A percentile compares a stretch with the other conserved stretches of the same genome.
Evolutionary conservation across 345 rosid genomes (phyloP).

Genomic region (Citrus glauca): DNA sequence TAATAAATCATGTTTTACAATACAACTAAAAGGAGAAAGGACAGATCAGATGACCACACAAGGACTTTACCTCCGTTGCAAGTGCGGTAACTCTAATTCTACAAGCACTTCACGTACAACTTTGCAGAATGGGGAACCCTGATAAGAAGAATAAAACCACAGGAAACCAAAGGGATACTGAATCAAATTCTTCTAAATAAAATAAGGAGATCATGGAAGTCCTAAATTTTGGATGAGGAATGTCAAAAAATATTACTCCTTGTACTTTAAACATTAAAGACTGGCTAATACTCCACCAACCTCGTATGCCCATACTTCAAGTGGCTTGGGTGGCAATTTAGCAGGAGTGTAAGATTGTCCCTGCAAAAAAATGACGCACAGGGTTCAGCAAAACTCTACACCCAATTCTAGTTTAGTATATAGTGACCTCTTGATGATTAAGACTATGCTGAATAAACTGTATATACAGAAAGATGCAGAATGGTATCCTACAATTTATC

Average conservation of each 20-base stretch:
- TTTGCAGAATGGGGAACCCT: slow-evolving; percentile 94
- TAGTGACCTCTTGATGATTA: neutral
- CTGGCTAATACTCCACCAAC: slow-evolving; percentile 24
- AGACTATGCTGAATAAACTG: neutral
- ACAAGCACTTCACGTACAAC: slow-evolving; percentile 80
- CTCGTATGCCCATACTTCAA: slow-evolving; percentile 90
- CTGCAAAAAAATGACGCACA: slow-evolving; percentile 36
- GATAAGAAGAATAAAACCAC: slow-evolving; percentile 12
- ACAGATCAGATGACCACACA: neutral
- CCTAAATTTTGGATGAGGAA: slow-evolving; percentile 2
- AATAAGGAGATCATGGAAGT: neutral
- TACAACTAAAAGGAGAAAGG: neutral
- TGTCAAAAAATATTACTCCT: neutral
- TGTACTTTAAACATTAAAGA: neutral
- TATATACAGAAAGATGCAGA: neutral
- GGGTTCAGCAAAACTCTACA: neutral
- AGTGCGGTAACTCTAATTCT: slow-evolving; percentile 80
- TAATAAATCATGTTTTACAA: neutral
- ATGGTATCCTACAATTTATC: neutral
- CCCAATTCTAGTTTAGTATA: neutral
- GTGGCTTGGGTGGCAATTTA: slow-evolving; percentile 80
- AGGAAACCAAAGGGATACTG: neutral
- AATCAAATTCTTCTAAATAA: neutral
- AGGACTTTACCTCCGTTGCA: slow-evolving; percentile 52
- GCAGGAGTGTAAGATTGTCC: slow-evolving; percentile 69